phyloP scores from a whole-genome alignment of 305 asterid species.

The Plantago coronopus region DNA sequence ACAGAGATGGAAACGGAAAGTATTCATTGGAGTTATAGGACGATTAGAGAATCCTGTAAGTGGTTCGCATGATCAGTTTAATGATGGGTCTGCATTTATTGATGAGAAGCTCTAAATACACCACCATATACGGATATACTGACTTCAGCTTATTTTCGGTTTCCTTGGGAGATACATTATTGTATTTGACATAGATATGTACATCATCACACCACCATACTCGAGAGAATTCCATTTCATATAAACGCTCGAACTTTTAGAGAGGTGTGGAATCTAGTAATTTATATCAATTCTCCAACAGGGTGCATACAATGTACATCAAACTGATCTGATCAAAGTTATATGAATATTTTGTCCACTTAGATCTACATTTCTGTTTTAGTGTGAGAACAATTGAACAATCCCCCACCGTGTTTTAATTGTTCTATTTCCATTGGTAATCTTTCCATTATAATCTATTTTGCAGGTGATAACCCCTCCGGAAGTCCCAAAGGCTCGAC shows the following conservation, averaged over 20 bases:
- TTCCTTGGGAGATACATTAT: background rate
- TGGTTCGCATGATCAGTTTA: too few species aligned
- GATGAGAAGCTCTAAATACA: too few species aligned
- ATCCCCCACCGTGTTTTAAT: background rate
- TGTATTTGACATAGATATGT: too few species aligned
- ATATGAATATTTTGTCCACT: background rate
- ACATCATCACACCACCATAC: too few species aligned
- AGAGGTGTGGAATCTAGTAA: too few species aligned
- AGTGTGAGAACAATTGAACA: background rate
- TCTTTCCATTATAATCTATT: background rate
- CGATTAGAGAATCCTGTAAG: too few species aligned
- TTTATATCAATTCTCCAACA: background rate
- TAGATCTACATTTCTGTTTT: background rate
- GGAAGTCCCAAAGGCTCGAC: slow-evolving; percentile 59
- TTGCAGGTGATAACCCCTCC: slow-evolving; percentile 49
- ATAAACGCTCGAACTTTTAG: too few species aligned
- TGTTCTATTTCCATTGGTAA: background rate
- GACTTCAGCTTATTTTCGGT: background rate
- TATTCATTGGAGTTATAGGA: too few species aligned
- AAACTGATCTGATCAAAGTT: slow-evolving; percentile 2
- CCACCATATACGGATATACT: too few species aligned
- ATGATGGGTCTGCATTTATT: too few species aligned
- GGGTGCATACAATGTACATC: slow-evolving; percentile 8
- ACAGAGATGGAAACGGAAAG: too few species aligned
- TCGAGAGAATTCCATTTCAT: too few species aligned